Evolutionary conservation across 192 early-diverging fungal genomes (phyloP), one percentile per base, ranked within the genome.

Genomic region (Linnemannia hyalina): DNA sequence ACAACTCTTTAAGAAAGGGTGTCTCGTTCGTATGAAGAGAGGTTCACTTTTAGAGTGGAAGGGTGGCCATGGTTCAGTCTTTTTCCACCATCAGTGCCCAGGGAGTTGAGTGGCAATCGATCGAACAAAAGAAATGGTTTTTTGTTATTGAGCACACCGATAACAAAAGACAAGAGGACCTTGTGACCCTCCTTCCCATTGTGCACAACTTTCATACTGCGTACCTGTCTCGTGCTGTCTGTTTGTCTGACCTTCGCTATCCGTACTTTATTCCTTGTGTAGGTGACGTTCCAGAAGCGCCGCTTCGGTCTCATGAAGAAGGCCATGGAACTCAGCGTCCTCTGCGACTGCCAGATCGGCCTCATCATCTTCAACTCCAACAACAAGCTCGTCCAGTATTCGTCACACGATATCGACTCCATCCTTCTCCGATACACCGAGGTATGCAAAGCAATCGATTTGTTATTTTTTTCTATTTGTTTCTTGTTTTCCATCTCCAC

Each of bases 271-370:
- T 42, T 46, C 46, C 26, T 36, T 80, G 38, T 49, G 42, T 77
- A 96, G 96, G 95, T 95, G 60, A 99, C 98, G 5, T 98, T 99
- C 89, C 90, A 96, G 68, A 99, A 99, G 90, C 92, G 98, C 78
- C 98, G 98, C 88, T 94, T 93, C 41, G 98, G 98, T 18, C 90
- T 99, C 76, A 96, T 98, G 93, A 99, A 99, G 88, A 99, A 99
- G 89, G 97, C 98, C 0, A 97, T 97, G 89, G 98, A 99, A 86
- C 93, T 99, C 36, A 95, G 93, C 74, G 96, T 98, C 4, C 90
- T 99, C 11, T 99, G 98, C 92, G 96, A 96, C 87, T 97, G 97
- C 91, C 96, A 99, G 85, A 97, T 99, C 44, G 97, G 95, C 9
- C 91, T 99, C 18, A 95, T 99, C 70, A 97, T 99, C 82, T 98